These are phyloP conservation scores for Salisapilia sapeloensis DNA, from an alignment of 352 stramenopile species.

Conservation along the genomic window DNA sequence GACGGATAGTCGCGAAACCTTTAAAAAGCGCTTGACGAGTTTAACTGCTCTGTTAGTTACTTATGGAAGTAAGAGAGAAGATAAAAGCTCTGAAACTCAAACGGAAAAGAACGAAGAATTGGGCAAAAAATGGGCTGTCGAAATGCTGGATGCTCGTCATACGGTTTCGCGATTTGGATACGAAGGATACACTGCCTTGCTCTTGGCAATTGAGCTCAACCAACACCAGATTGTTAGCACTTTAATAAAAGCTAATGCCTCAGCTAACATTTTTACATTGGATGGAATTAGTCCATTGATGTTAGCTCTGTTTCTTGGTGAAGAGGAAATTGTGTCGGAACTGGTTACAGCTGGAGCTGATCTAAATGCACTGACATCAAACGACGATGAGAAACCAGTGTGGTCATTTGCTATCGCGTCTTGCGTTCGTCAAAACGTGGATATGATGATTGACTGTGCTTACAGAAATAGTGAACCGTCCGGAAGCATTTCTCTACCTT, in stretches of 20 bases:
- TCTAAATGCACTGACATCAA: constrained; percentile 34
- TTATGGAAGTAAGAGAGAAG: no score
- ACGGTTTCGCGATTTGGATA: constrained; percentile 31
- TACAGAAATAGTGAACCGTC: constrained; percentile 1
- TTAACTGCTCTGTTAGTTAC: no score
- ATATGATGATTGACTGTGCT: constrained; percentile 3
- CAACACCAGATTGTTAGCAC: constrained; percentile 10
- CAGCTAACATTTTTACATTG: constrained; percentile 8
- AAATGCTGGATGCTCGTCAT: constrained; percentile 22
- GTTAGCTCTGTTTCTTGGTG: constrained; percentile 28
- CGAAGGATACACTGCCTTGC: constrained; percentile 16
- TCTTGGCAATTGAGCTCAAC: constrained; percentile 31
- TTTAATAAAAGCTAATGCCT: constrained; percentile 26
- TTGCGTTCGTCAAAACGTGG: constrained; percentile 6
- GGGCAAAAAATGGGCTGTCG: constrained; percentile 26
- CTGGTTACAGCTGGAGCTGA: constrained; percentile 15
- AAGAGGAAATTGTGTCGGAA: constrained; percentile 11
- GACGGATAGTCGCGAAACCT: no score
- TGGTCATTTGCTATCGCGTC: constrained; percentile 34
- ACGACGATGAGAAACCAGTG: constrained; percentile 25
- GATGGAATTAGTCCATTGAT: constrained; percentile 33
- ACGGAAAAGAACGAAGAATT: no score
- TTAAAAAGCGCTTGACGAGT: no score
- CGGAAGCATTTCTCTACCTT: background rate
- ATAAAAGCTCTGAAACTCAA: no score